Evolutionary conservation across 176 grass and related monocot species (phyloP), one percentile per base, ranked within the genome.

Genomic region (Lolium perenne): DNA sequence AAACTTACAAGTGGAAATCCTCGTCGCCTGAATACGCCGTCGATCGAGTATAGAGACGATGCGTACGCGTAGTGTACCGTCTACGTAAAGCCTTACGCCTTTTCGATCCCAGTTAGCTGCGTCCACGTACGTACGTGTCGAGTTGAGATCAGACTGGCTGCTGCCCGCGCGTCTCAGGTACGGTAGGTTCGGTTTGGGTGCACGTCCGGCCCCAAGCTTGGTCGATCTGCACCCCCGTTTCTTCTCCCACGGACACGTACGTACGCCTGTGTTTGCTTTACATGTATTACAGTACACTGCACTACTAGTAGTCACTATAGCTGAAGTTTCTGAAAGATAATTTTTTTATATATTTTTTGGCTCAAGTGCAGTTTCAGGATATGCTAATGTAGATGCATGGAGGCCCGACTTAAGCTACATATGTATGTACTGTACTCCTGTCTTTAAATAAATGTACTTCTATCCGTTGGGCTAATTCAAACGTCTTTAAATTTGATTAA

Each of bases 31-130:
- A 25, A 87, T 35, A 45, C 43, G 45, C 62, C 81, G 85, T 84
- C 76, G 81, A 87, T 80, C 69, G 76, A 83, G 66, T 90, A 83
- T 55, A 51, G 7, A 29, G 57, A 46, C 76, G 13, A 57, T 20
- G 82, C 57, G 38, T 87, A 83, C 84, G 43, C 48, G 47, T 91
- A 40, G 86, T 85, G 90, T 91, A 85, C 87, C 77, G 80, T 88
- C 53, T 85, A 88, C 90, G 90, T 91, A 82, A 91, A 88, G 86
- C 85, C 70, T 57, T 38, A 53, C 47, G n/a, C 50, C 35, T 16
- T 58, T 62, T 84, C 32, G 32, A 35, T 3, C 2, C 8, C 60
- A 62, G 26, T 53, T 71, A n/a, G 25, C 76, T 45, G 21, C 74
- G 78, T 41, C 78, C 66, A 50, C 3, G 18, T 61, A 43, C 62